Conservation (phyloP, 2,329 filamentous ascomycete species). For the Helicocarpus griseus region DNA sequence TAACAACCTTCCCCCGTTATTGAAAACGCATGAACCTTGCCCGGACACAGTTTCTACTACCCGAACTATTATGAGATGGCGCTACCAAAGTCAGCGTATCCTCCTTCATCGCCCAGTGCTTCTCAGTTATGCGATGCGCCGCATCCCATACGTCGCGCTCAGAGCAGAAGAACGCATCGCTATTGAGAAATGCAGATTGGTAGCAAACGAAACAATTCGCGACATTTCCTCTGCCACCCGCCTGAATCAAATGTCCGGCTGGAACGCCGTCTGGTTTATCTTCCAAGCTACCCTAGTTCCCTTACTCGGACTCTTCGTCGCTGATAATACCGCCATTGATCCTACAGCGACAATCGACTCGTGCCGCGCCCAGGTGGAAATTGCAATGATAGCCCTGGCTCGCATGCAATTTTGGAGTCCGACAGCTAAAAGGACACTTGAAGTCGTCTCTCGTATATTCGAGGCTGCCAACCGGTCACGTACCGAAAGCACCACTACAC, state of each 20-base stretch:
- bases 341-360: constrained; percentile 44
- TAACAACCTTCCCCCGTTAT: constrained; percentile 56
- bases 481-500: constrained; percentile 5
- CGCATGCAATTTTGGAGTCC: constrained; percentile 57
- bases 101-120: constrained; percentile 65
- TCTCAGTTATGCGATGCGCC: constrained; percentile 51
- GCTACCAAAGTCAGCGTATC: constrained; percentile 68
- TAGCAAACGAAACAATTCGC: constrained; percentile 61
- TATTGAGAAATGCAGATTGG: constrained; percentile 57
- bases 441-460: constrained; percentile 56
- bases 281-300: constrained; percentile 75
- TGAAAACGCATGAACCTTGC: constrained; percentile 56
- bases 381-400: constrained; percentile 24
- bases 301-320: constrained; percentile 58
- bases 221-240: constrained; percentile 63
- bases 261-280: constrained; percentile 74
- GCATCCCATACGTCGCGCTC: constrained; percentile 42
- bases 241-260: constrained; percentile 65
- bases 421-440: constrained; percentile 51
- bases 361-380: constrained; percentile 48
- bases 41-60: constrained; percentile 61
- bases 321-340: constrained; percentile 43
- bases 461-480: constrained; percentile 40
- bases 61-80: constrained; percentile 70
- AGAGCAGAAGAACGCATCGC: constrained; percentile 56